Base-by-base conservation (phyloP, 176 grass and related monocot genomes). In the Otatea glauca region DNA sequence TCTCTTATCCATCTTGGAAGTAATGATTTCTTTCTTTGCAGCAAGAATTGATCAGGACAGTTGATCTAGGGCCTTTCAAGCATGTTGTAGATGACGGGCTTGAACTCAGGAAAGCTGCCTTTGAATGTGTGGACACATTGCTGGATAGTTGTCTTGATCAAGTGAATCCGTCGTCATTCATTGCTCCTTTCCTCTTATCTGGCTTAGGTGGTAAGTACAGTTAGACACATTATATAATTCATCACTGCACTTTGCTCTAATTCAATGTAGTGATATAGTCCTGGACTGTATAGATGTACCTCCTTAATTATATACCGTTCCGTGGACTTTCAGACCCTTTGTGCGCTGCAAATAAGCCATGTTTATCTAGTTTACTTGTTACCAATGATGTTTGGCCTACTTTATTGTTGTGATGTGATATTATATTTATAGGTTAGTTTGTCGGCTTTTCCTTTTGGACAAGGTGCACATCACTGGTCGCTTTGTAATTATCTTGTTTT, bases 111-210 rank as follows among this genome's bases (percentile, higher is more conserved):
- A 97, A 97, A 94, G 89, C 94, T 68, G 94, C 91, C 59, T 97
- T 97, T 88, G 94, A 97, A 76, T 97, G 94, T 84, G 94, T 97
- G 2, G 94, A 97, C 75, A 97, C 92, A 7, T 75, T 97, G 76
- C 86, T 97, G 54, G 94, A 97, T 73, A 90, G 92, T 77, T 97
- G 94, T 88, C 92, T 97, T 83, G 94, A 97, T 84, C 94, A 97
- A 97, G 84, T 97, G 55, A 94, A 94, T 65, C 94, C 94, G 18
- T 94, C 92, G 1, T 88, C 89, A n/a, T 97, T 97, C 69, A 94
- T 97, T 70, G 83, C 86, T 80, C 94, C 94, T 77, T 90, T 92
- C 85, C 94, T 97, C 59, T 82, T 94, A 66, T 97, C 94, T 70
- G 94, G 94, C 39, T 91, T 97, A 42, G 91, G 88, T 68, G 94